Percentiles rank a stretch among this genome's conserved stretches.
These are phyloP conservation scores for Lentinula boryana DNA, from an alignment of 768 basidiomycete genomes.

Conservation along the genomic window DNA sequence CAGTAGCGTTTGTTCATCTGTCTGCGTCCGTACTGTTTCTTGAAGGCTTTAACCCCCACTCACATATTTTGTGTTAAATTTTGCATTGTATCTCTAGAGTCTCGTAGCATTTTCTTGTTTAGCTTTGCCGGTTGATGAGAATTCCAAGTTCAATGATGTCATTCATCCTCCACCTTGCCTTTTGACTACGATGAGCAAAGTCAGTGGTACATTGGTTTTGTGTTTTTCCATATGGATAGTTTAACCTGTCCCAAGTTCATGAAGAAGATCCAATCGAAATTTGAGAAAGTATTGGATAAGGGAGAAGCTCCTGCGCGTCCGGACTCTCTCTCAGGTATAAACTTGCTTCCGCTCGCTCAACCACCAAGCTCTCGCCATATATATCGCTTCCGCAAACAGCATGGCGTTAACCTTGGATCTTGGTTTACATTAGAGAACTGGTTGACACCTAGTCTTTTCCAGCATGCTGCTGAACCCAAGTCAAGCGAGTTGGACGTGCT, in stretches of 20 bases:
- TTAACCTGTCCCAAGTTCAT: background rate
- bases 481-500: slow-evolving; percentile 73
- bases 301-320: background rate
- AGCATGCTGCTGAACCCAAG: slow-evolving; percentile 41
- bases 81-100: background rate
- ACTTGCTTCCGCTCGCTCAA: slow-evolving; percentile 2
- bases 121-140: background rate
- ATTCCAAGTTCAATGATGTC: background rate
- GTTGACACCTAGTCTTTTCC: slow-evolving; percentile 61
- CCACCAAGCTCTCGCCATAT: slow-evolving; percentile 7
- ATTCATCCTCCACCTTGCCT: background rate
- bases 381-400: slow-evolving; percentile 62
- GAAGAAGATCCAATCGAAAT: slow-evolving; percentile 5
- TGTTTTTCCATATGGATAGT: background rate
- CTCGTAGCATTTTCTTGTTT: background rate
- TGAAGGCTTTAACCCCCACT: background rate
- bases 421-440: slow-evolving; percentile 81
- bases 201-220: background rate
- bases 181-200: background rate
- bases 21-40: background rate
- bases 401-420: slow-evolving; percentile 81
- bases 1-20: background rate
- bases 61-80: background rate
- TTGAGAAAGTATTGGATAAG: background rate
- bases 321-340: too few relatives aligned